These are phyloP conservation scores for Diaporthe eres DNA, from an alignment of 2,329 filamentous ascomycete genomes.

Conservation along the genomic window DNA sequence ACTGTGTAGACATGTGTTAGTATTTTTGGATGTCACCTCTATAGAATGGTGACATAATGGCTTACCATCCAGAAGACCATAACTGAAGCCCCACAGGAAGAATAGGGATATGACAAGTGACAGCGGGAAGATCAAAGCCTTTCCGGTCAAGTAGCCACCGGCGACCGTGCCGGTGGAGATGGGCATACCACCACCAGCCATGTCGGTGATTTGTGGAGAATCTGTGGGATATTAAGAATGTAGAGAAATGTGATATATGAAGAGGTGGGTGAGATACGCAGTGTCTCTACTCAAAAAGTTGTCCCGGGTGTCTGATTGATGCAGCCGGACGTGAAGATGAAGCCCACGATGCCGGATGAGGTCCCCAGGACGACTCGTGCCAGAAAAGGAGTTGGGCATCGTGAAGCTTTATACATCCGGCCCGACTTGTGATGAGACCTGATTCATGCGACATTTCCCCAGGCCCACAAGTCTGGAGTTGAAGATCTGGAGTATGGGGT, in stretches of 20 bases:
- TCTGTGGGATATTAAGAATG: not conserved
- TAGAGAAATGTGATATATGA: not conserved
- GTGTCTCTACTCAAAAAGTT: not conserved
- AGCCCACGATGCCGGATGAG: conserved; percentile 26
- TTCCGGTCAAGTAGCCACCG: conserved; percentile 35
- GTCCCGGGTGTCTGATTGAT: not conserved
- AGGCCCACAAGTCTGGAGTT: conserved; percentile 28
- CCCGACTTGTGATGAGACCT: conserved; percentile 11
- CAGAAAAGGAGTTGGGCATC: conserved; percentile 23
- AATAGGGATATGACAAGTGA: conserved; percentile 52
- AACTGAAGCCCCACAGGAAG: conserved; percentile 55
- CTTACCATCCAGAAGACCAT: conserved; percentile 52
- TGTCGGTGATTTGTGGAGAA: not conserved
- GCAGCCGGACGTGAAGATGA: conserved; percentile 9
- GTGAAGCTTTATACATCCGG: conserved; percentile 30
- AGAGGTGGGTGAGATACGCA: not conserved
- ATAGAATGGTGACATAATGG: not conserved
- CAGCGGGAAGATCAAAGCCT: conserved; percentile 27
- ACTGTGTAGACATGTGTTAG: conserved; percentile 46
- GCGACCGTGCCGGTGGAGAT: conserved; percentile 26
- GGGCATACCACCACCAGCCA: conserved; percentile 36
- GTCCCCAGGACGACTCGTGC: not conserved
- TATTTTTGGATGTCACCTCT: not conserved
- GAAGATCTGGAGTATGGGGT: conserved; percentile 33
- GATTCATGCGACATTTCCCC: conserved; percentile 33